Evolutionary conservation across 352 stramenopile genomes (phyloP).

Genomic region (Phytophthora kernoviae): DNA sequence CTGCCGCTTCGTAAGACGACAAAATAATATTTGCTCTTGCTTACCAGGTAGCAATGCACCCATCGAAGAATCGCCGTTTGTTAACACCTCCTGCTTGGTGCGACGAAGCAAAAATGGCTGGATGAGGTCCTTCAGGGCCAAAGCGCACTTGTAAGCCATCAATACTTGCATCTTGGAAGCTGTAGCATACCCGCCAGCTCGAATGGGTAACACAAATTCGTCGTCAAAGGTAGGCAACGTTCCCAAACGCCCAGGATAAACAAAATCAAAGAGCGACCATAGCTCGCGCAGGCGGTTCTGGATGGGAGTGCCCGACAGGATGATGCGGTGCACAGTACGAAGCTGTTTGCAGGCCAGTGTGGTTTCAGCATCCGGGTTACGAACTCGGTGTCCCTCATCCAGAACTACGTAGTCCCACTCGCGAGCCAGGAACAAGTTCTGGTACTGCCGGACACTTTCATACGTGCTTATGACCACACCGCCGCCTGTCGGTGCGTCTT

Average conservation of each 20-base stretch:
- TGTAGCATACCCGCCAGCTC: slow-evolving; percentile 92
- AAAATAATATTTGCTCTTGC: slow-evolving; percentile 99
- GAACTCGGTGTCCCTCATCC: slow-evolving; percentile 99
- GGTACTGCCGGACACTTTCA: slow-evolving; percentile 93
- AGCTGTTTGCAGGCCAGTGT: slow-evolving; percentile 95
- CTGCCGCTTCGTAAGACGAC: slow-evolving; percentile 90
- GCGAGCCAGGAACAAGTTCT: slow-evolving; percentile 89
- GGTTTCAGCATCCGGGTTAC: slow-evolving; percentile 98
- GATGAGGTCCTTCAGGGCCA: slow-evolving; percentile 97
- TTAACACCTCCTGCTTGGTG: slow-evolving; percentile 95
- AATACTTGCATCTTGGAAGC: slow-evolving; percentile 94
- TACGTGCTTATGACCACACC: slow-evolving; percentile 97
- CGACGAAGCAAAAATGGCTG: slow-evolving; percentile 95
- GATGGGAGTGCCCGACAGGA: slow-evolving; percentile 92
- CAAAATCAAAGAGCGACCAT: slow-evolving; percentile 99
- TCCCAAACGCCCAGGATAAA: slow-evolving; percentile 97
- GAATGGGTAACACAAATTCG: slow-evolving; percentile 98
- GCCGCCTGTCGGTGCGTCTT: slow-evolving; percentile 36
- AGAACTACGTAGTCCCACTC: slow-evolving; percentile 98
- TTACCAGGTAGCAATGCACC: slow-evolving; percentile 92
- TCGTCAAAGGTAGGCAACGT: slow-evolving; percentile 98
- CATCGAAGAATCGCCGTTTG: slow-evolving; percentile 29
- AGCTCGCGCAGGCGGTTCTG: slow-evolving; percentile 97
- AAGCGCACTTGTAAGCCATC: slow-evolving; percentile 96
- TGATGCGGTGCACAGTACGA: slow-evolving; percentile 90